phyloP scores from a whole-genome alignment of 2,329 filamentous ascomycete genomes.

The Talaromyces sp. region DNA sequence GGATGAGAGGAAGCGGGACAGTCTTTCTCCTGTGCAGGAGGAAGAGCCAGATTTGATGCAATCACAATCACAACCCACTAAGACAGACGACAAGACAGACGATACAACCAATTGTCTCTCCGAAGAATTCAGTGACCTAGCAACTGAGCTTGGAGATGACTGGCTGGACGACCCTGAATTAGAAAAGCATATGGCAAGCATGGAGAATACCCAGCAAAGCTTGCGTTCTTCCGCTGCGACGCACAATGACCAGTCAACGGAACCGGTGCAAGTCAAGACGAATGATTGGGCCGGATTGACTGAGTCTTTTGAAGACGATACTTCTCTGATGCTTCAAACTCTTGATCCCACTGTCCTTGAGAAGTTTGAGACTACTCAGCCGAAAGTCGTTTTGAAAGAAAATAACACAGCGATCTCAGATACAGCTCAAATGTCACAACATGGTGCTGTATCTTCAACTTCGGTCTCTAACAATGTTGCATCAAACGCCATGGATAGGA shows the following conservation, averaged over 20 bases:
- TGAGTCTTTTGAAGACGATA: conserved; percentile 34
- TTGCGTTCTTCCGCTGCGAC: neutral
- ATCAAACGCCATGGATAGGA: too few species aligned
- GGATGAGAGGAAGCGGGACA: neutral
- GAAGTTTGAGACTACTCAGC: conserved; percentile 17
- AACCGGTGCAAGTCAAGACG: neutral
- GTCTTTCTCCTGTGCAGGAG: neutral
- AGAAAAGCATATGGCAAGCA: conserved; percentile 9
- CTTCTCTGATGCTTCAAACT: conserved; percentile 29
- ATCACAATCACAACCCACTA: neutral
- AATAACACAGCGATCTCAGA: neutral
- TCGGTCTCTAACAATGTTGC: too few species aligned
- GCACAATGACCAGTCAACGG: neutral
- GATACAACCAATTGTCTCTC: neutral
- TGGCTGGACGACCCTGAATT: conserved; percentile 4
- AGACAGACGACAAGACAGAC: neutral
- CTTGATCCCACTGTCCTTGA: conserved; percentile 24
- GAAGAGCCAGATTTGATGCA: neutral
- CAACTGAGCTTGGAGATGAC: conserved; percentile 17
- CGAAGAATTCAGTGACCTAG: conserved; percentile 2
- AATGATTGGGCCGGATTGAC: neutral
- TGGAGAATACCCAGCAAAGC: neutral
- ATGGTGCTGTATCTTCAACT: too few species aligned
- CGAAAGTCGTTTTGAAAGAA: neutral
- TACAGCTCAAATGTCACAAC: too few species aligned